These are phyloP conservation scores for Cystoisospora suis DNA, from an alignment of 169 alveolate genomes.

Conservation along the genomic window DNA sequence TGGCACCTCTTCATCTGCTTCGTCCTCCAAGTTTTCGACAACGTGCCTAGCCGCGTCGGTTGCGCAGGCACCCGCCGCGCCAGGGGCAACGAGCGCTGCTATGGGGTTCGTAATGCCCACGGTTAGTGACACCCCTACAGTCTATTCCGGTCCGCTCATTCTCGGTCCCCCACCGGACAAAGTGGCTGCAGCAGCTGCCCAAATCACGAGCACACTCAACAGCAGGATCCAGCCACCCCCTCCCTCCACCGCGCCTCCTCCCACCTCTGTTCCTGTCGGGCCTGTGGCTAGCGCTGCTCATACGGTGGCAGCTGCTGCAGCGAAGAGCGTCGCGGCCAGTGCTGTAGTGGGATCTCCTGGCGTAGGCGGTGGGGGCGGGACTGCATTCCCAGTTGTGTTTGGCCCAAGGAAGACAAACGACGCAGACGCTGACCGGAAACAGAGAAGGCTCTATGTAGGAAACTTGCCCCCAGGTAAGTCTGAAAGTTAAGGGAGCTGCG, in stretches of 20 bases:
- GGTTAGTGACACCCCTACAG: conserved; percentile 1
- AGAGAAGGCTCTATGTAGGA: conserved; percentile 49
- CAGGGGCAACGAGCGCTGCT: not conserved
- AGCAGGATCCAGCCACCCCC: conserved; percentile 25
- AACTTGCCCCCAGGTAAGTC: conserved; percentile 51
- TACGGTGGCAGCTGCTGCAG: not conserved
- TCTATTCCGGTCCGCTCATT: not conserved
- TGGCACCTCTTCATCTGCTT: not conserved
- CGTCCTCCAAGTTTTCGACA: not conserved
- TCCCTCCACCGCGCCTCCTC: conserved; percentile 13
- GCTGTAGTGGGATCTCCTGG: no score
- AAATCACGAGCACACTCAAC: not conserved
- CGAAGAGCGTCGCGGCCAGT: no score
- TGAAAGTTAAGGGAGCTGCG: no score
- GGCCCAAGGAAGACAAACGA: not conserved
- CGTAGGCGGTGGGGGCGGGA: no score
- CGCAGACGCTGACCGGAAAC: conserved; percentile 26
- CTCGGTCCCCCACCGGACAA: conserved; percentile 1
- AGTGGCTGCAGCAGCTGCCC: not conserved
- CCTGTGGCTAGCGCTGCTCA: not conserved
- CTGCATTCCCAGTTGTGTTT: not conserved
- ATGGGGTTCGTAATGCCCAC: conserved; percentile 10
- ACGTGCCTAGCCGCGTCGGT: not conserved
- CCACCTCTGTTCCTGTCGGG: not conserved
- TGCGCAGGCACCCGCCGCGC: not conserved